Base-by-base conservation (phyloP, 306 rosid genomes). In the Acmispon strigosus region DNA sequence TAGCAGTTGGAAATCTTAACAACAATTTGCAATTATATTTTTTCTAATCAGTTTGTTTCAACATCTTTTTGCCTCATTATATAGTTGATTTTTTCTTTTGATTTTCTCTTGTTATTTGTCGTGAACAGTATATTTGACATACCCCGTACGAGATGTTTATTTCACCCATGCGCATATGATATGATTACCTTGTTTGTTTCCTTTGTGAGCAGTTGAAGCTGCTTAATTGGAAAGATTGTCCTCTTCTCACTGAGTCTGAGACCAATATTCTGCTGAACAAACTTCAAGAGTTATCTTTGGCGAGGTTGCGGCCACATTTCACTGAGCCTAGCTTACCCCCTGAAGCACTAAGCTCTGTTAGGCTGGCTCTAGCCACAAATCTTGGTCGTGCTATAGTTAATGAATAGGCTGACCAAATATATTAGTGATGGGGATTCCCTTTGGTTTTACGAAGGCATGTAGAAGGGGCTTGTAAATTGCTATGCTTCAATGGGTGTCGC, bases 311-410 rank as follows among this genome's bases (percentile, higher is more conserved):
- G 4, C 96, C 97, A 0, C 88, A 80, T 51, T 84, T 80, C 45
- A 69, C 66, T 5, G 91, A 94, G 62, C 80, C 87, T 6, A 83
- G 74, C 69, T 78, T 89, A 72, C 88, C 96, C 18, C 18, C 80
- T 1, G 85, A 83, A 74, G 96, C 95, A 52, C 64, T 87, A 32
- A 64, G 84, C 48, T 84, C 88, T 56, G 88, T 89, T 37, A 87
- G 98, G 80, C 57, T 94, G 29, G 97, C 97, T 68, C 95, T 89
- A 20, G 97, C 97, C 6, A 80, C 89, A 48, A 88, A 87, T 77
- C 97, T 94, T 18, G 96, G 97, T 61, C 97, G 89, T 37, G 96
- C 95, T 27, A 86, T 89, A 66, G 85, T 91, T 65, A 90, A 86
- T 69, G 97, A 89, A 81, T 82, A 70, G 76, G 62, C 42, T 82